Evolutionary conservation across 2,329 filamentous ascomycete genomes (phyloP).

Genomic region (Paramyrothecium roridum): DNA sequence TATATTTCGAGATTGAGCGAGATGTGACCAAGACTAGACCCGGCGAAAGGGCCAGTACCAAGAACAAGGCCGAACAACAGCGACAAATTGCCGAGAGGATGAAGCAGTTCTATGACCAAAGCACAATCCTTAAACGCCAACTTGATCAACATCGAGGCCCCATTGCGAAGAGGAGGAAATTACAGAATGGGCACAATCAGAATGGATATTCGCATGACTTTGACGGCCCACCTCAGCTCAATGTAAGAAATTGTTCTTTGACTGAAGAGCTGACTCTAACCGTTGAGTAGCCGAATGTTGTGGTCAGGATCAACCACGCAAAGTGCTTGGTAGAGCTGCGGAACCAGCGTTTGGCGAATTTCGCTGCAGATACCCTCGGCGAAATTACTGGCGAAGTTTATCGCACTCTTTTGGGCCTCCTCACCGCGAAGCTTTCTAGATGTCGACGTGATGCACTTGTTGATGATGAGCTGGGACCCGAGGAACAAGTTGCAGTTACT

Average conservation of each 20-base stretch:
- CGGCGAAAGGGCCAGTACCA: slow-evolving; percentile 46
- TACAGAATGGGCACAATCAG: slow-evolving; percentile 42
- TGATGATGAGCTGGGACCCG: slow-evolving; percentile 23
- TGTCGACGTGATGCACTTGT: slow-evolving; percentile 58
- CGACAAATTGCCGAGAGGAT: slow-evolving; percentile 52
- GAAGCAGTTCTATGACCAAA: slow-evolving; percentile 49
- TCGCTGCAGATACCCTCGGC: slow-evolving; percentile 69
- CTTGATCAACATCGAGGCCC: slow-evolving; percentile 39
- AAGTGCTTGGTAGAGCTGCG: slow-evolving; percentile 81
- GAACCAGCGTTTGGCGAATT: slow-evolving; percentile 71
- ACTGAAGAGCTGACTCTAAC: slow-evolving; percentile 19
- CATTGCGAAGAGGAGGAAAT: slow-evolving; percentile 50
- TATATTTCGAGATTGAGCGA: slow-evolving; percentile 59
- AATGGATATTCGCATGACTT: slow-evolving; percentile 24
- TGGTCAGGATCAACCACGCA: slow-evolving; percentile 79
- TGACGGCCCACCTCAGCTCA: slow-evolving; percentile 41
- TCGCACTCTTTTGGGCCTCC: slow-evolving; percentile 63
- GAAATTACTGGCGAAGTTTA: slow-evolving; percentile 77
- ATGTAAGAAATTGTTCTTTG: slow-evolving; percentile 40
- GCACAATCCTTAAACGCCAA: slow-evolving; percentile 48
- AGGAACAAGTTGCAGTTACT: slow-evolving; percentile 37
- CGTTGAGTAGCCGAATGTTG: slow-evolving; percentile 58
- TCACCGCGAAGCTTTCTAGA: slow-evolving; percentile 66
- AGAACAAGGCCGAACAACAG: slow-evolving; percentile 63
- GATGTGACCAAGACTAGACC: slow-evolving; percentile 51